phyloP scores from a whole-genome alignment of 257 asterid genomes.

The Hygrophila difformis region DNA sequence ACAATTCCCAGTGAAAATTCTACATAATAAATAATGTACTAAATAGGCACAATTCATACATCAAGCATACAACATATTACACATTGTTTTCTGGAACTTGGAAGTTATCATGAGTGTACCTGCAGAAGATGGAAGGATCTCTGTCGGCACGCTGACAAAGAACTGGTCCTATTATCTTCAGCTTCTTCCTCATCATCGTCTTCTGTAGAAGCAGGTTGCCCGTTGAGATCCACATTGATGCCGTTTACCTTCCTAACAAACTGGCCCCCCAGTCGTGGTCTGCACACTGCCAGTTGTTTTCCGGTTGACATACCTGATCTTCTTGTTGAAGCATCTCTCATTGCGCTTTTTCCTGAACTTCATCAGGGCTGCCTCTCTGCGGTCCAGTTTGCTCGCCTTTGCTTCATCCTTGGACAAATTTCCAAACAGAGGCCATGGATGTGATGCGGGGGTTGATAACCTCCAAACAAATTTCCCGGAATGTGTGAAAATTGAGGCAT shows the following conservation, averaged over 20 bases:
- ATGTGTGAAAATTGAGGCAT: constrained; percentile 48
- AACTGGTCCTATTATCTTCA: too few relatives aligned
- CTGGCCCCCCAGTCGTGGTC: constrained; percentile 92
- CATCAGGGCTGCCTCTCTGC: constrained; percentile 85
- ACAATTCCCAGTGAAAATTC: too few relatives aligned
- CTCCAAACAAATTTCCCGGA: constrained; percentile 53
- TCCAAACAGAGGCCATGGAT: constrained; percentile 54
- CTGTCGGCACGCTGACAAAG: too few relatives aligned
- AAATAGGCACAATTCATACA: too few relatives aligned
- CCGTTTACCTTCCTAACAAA: constrained; percentile 89
- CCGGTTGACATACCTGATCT: constrained; percentile 80
- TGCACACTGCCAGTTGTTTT: constrained; percentile 87
- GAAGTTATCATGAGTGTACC: too few relatives aligned
- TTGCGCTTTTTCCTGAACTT: constrained; percentile 90
- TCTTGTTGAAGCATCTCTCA: constrained; percentile 92
- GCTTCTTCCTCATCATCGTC: constrained; percentile 36
- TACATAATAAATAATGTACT: too few relatives aligned
- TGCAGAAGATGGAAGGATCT: too few relatives aligned
- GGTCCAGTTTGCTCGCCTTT: constrained; percentile 38
- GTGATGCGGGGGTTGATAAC: constrained; percentile 66
- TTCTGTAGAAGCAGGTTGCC: too few relatives aligned
- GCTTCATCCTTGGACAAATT: constrained; percentile 34
- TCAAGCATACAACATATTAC: too few relatives aligned
- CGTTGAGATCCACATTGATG: constrained; percentile 66
- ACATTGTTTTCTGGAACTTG: too few relatives aligned